Base-by-base conservation (phyloP, 768 basidiomycete genomes). In the Hericium coralloides region DNA sequence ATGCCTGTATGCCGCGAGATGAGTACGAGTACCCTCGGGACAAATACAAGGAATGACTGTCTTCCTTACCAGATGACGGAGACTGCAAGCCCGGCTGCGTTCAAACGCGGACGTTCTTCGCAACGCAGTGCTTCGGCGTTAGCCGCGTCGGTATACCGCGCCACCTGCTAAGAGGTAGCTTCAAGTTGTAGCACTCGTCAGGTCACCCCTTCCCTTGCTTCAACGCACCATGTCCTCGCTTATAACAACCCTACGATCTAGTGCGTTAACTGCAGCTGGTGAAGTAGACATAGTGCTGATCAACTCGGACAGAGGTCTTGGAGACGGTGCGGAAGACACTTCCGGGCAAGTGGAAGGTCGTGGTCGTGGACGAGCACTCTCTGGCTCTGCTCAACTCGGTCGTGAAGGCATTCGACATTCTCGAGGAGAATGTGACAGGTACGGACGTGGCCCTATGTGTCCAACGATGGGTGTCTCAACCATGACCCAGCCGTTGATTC, bases 391-490 rank as follows among this genome's bases (percentile, higher is more conserved):
- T 99, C 49, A 81, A 85, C 59, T 82, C 88, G 9, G 92, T 95
- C 3, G 78, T 98, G 64, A 93, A 92, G 72, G 87, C 92, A 68
- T 93, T 90, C 64, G 95, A 99, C 69, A 89, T 98, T 56, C 72
- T 98, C 56, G 87, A 93, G 69, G 92, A 97, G 77, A 95, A 95
- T 76, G 92, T 98, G 45, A 97, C 94, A 49, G 80, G 95, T 97
- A 74, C 68, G 92, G 77, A 31, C 31, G 31, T 8, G 31, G 10
- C 7, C 10, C 6, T 9, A 31, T 31, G 31, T 31, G 31, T 31
- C 31, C 31, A 8, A 31, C 31, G 31, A 31, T 31, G 31, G 31
- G 31, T 31, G 10, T 9, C 10, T 31, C 31, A 31, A 31, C 10
- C 6, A 31, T 31, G 8, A 31, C 31, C 38, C 70, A 99, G 95